Base-by-base conservation (phyloP, 176 grass and related monocot genomes). In the Eremochloa ophiuroides region DNA sequence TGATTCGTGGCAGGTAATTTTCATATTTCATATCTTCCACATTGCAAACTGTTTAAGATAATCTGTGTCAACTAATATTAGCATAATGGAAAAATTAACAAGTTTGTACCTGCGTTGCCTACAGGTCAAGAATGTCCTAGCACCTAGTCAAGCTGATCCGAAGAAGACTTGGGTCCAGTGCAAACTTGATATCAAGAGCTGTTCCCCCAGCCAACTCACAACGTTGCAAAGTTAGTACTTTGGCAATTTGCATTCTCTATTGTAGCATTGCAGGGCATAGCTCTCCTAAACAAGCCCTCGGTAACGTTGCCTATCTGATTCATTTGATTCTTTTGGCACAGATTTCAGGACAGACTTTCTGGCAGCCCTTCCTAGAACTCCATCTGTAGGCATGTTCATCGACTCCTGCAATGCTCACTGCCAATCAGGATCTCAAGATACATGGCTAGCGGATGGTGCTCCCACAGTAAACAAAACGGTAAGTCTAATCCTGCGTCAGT, bases 331-430 rank as follows among this genome's bases (percentile, higher is more conserved):
- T 56, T 66, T 58, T 8, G 15, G 56, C 14, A 42, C 88, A 98
- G 95, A 65, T 91, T 98, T 83, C 74, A 91, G 90, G 84, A 59
- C 87, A 47, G 56, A 91, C 20, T 98, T 95, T 75, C 66, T 98
- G 47, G 81, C 82, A 27, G 84, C 90, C 4, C 79, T 98, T 67
- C 90, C 95, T 12, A 82, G 39, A 51, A 15, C 81, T 35, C 85
- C 83, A 22, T 79, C 90, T 7, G 66, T 85, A 58, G 90, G 92
- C 62, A 93, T 93, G 88, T 98, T 98, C 79, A 88, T 98, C 62
- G 86, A 91, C 81, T 98, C 95, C 43, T 98, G 95, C 62, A 77
- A 89, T 63, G 80, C 92, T 41, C 95, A 98, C 53, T 98, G 95
- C 75, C 92, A 93, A 77, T 95, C 95, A 7, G 95, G 93, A 58